A percentile compares a stretch with the other conserved stretches of the same genome.
Conservation (phyloP, 1,284 basidiomycete genomes). For the Cystobasidium sp. region DNA sequence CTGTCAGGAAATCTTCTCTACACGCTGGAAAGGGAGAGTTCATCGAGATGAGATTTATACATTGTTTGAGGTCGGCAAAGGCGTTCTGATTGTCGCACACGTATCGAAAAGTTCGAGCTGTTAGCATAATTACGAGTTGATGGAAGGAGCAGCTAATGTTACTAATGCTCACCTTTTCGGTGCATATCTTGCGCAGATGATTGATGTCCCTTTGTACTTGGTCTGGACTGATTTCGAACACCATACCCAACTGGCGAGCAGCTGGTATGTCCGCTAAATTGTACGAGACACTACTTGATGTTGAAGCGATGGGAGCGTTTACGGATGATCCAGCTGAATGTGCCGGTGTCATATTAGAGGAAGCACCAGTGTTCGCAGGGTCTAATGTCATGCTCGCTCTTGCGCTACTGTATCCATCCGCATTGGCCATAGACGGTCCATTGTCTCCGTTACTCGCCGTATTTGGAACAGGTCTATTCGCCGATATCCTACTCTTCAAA, state of each 20-base stretch:
- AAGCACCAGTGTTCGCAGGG: background rate
- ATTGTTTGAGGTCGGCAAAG: conserved; percentile 81
- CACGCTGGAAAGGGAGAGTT: conserved; percentile 81
- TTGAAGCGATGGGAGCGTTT: background rate
- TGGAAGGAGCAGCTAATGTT: background rate
- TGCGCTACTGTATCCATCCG: conserved; percentile 20
- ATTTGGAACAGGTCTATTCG: conserved; percentile 55
- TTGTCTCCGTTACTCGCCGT: background rate
- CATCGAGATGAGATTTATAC: conserved; percentile 86
- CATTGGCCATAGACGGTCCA: background rate
- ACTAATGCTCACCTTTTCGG: conserved; percentile 62
- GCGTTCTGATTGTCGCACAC: conserved; percentile 66
- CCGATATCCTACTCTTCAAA: conserved; percentile 79
- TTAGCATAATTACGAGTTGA: conserved; percentile 7
- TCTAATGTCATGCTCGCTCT: conserved; percentile 21
- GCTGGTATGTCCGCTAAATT: conserved; percentile 72
- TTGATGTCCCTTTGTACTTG: conserved; percentile 77
- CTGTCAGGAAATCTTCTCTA: conserved; percentile 80
- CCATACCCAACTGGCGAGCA: conserved; percentile 69
- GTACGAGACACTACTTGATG: background rate
- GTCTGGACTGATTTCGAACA: conserved; percentile 75
- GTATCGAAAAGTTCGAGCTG: conserved; percentile 37
- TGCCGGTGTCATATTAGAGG: background rate
- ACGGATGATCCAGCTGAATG: conserved; percentile 13
- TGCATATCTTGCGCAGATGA: conserved; percentile 69